phyloP scores from a whole-genome alignment of 352 stramenopile genomes.

The Pilasporangium apinafurcum region DNA sequence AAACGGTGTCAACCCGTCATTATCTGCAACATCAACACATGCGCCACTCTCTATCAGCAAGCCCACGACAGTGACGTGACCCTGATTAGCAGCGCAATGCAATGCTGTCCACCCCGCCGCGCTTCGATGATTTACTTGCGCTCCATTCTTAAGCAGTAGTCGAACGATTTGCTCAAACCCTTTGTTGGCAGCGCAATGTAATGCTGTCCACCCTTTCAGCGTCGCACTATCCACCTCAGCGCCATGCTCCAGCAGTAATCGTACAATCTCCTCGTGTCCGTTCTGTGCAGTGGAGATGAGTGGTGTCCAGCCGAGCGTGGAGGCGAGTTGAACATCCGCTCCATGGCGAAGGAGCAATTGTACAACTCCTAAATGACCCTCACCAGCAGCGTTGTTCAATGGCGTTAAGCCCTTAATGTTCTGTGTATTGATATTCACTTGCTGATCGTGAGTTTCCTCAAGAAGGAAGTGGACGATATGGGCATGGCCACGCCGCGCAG shows the following conservation, averaged over 20 bases:
- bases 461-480: background rate
- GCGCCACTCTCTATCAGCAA: too few relatives aligned
- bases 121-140: too few relatives aligned
- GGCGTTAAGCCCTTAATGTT: conserved; percentile 4
- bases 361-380: conserved; percentile 1
- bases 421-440: background rate
- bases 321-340: background rate
- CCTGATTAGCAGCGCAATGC: conserved; percentile 1
- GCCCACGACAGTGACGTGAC: too few relatives aligned
- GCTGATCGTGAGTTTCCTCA: too few relatives aligned
- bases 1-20: too few relatives aligned
- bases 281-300: conserved; percentile 2
- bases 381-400: conserved; percentile 4
- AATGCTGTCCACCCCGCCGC: conserved; percentile 9
- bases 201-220: conserved; percentile 2
- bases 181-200: conserved; percentile 1
- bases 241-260: background rate
- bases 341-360: background rate
- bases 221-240: background rate
- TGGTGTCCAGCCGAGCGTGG: conserved; percentile 2
- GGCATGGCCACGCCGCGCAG: conserved; percentile 3
- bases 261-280: background rate
- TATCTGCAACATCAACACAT: too few relatives aligned
- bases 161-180: too few relatives aligned
- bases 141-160: too few relatives aligned